Percentiles rank a stretch among this genome's conserved stretches.
phyloP scores from a whole-genome alignment of 2,329 filamentous ascomycete species.

The Aspergillus spinulosporus region DNA sequence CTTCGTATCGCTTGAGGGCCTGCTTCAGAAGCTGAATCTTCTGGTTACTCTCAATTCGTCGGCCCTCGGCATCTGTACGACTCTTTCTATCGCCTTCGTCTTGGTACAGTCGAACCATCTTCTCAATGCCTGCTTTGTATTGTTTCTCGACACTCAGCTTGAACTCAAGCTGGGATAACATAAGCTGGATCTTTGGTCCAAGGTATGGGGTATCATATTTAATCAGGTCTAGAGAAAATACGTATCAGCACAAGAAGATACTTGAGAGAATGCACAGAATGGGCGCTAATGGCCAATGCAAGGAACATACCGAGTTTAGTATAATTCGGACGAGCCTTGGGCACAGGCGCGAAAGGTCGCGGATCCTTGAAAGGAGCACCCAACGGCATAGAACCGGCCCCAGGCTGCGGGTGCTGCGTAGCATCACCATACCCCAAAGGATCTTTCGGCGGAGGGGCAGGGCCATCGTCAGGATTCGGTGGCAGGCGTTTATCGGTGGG shows the following conservation, averaged over 20 bases:
- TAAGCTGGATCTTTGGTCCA: slow-evolving; percentile 95
- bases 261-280: background rate
- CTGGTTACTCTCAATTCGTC: slow-evolving; percentile 91
- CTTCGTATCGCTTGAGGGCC: slow-evolving; percentile 93
- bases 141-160: slow-evolving; percentile 98
- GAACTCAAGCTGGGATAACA: slow-evolving; percentile 98
- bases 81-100: slow-evolving; percentile 98
- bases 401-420: slow-evolving; percentile 59
- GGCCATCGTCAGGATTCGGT: slow-evolving; percentile 47
- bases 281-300: background rate
- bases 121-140: slow-evolving; percentile 97
- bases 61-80: slow-evolving; percentile 84
- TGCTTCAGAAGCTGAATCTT: slow-evolving; percentile 96
- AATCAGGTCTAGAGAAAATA: slow-evolving; percentile 71
- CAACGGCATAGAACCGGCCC: slow-evolving; percentile 75
- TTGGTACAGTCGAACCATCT: slow-evolving; percentile 97
- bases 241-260: slow-evolving; percentile 18
- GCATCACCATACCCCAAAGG: slow-evolving; percentile 64
- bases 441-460: slow-evolving; percentile 75
- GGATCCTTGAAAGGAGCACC: slow-evolving; percentile 75
- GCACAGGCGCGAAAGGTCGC: slow-evolving; percentile 65
- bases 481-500: slow-evolving; percentile 52
- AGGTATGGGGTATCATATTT: slow-evolving; percentile 97
- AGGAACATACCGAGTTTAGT: slow-evolving; percentile 80
- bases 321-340: slow-evolving; percentile 82